Conservation (phyloP, 129 eudicot species). For the Lonicera japonica region DNA sequence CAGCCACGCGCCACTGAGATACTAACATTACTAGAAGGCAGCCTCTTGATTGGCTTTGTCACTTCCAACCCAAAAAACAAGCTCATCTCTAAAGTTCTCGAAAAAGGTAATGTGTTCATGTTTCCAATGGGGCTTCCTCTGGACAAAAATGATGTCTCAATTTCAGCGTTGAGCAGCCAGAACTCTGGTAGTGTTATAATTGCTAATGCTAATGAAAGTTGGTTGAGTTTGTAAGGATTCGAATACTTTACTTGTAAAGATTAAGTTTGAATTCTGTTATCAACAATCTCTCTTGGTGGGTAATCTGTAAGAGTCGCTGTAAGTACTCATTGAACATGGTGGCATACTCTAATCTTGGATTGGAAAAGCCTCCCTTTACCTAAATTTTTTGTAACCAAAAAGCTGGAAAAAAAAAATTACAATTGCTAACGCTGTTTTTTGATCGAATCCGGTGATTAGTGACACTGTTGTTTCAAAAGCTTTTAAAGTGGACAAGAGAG, state of each 20-base stretch:
- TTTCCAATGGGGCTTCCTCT: slow-evolving; percentile 25
- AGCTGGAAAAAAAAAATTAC: no score
- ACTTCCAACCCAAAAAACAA: slow-evolving; percentile 20
- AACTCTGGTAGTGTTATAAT: slow-evolving; percentile 25
- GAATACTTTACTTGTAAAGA: no score
- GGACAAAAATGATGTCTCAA: slow-evolving; percentile 6
- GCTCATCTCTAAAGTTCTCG: slow-evolving; percentile 15
- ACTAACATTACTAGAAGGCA: slow-evolving; percentile 17
- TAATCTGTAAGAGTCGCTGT: no score
- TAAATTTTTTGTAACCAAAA: no score
- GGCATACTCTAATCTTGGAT: no score
- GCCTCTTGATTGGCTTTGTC: slow-evolving; percentile 23
- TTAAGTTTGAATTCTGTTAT: no score
- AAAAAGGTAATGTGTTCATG: slow-evolving; percentile 24
- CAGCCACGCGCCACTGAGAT: slow-evolving; percentile 37
- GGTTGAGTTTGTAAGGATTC: no score
- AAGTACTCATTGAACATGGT: no score
- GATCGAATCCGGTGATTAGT: slow-evolving; percentile 18
- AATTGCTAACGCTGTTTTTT: slow-evolving; percentile 23
- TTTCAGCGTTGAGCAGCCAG: slow-evolving; percentile 19
- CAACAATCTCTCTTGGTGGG: no score
- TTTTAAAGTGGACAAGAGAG: slow-evolving; percentile 20
- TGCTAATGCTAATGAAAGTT: no score
- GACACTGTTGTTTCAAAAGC: slow-evolving; percentile 19
- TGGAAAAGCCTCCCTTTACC: no score